These are phyloP conservation scores for Nitzschia sp. DNA, from an alignment of 108 stramenopile genomes.

Conservation along the genomic window DNA sequence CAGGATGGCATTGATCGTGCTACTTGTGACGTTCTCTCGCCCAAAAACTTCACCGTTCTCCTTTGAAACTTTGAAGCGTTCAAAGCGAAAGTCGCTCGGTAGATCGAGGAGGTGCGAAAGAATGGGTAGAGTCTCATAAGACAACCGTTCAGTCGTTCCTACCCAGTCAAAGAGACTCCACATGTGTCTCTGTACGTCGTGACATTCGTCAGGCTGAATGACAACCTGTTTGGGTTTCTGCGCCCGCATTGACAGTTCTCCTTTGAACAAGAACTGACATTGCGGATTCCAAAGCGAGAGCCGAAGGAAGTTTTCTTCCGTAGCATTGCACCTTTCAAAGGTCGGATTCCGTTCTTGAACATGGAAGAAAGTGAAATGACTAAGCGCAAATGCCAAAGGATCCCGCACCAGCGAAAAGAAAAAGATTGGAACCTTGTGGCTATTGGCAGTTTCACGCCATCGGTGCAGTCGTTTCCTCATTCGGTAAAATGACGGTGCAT, in stretches of 20 bases:
- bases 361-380: conserved; percentile 43
- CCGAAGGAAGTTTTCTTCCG: conserved; percentile 37
- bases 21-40: conserved; percentile 8
- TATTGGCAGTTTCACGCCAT: conserved; percentile 26
- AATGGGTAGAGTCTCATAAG: conserved; percentile 30
- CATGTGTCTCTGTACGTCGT: conserved; percentile 6
- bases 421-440: conserved; percentile 27
- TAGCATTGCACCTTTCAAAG: conserved; percentile 38
- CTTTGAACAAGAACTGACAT: conserved; percentile 39
- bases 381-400: conserved; percentile 28
- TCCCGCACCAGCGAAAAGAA: conserved; percentile 36
- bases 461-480: conserved; percentile 27
- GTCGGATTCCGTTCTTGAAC: conserved; percentile 31
- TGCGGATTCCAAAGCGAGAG: conserved; percentile 36
- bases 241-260: conserved; percentile 30
- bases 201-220: conserved; percentile 20
- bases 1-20: conserved; percentile 12
- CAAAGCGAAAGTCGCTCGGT: conserved; percentile 6
- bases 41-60: conserved; percentile 11
- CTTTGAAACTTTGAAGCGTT: conserved; percentile 10
- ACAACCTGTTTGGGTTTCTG: conserved; percentile 13
- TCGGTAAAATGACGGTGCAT: conserved; percentile 32
- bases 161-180: conserved; percentile 35
- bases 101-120: conserved; percentile 15
- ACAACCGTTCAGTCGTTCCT: conserved; percentile 31